phyloP scores from a whole-genome alignment of 2,329 filamentous ascomycete genomes.

The Fusarium sp. region DNA sequence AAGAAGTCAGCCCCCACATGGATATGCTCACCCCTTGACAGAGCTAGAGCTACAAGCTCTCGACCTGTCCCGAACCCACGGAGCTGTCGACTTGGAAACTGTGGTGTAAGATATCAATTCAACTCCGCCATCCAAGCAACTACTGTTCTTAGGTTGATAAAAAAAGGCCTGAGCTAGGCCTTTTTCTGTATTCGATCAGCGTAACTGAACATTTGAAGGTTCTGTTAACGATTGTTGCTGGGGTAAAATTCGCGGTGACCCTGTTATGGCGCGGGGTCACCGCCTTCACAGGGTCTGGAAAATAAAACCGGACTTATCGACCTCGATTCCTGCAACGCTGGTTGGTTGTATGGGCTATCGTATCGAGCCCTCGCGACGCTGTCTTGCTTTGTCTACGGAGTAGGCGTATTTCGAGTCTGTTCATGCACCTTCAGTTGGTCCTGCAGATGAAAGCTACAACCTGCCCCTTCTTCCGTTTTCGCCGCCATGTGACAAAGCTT shows the following conservation, averaged over 20 bases:
- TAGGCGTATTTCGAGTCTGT: background rate
- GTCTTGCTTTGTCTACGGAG: slow-evolving; percentile 13
- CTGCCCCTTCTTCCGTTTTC: slow-evolving; percentile 11
- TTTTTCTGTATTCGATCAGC: background rate
- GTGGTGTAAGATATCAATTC: background rate
- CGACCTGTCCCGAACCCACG: background rate
- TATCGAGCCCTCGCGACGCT: slow-evolving; percentile 11
- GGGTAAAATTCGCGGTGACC: slow-evolving; percentile 15
- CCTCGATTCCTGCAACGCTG: slow-evolving; percentile 31
- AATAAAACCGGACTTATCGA: slow-evolving; percentile 45
- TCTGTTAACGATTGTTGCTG: slow-evolving; percentile 11
- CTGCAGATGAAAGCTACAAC: background rate
- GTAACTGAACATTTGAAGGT: background rate
- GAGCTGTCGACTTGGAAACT: background rate
- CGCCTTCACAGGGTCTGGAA: slow-evolving; percentile 38
- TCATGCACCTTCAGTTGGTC: slow-evolving; percentile 7
- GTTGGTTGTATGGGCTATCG: slow-evolving; percentile 22
- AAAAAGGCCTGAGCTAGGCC: background rate
- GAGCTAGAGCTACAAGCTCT: slow-evolving; percentile 13
- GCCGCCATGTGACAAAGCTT: slow-evolving; percentile 7
- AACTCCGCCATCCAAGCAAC: background rate
- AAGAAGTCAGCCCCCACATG: slow-evolving; percentile 21
- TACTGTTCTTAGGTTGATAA: background rate
- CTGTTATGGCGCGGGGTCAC: slow-evolving; percentile 44
- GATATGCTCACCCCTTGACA: slow-evolving; percentile 29